Percentiles rank a stretch among this genome's conserved stretches.
These are phyloP conservation scores for Clavispora fructus DNA, from an alignment of 805 yeast species.

Conservation along the genomic window DNA sequence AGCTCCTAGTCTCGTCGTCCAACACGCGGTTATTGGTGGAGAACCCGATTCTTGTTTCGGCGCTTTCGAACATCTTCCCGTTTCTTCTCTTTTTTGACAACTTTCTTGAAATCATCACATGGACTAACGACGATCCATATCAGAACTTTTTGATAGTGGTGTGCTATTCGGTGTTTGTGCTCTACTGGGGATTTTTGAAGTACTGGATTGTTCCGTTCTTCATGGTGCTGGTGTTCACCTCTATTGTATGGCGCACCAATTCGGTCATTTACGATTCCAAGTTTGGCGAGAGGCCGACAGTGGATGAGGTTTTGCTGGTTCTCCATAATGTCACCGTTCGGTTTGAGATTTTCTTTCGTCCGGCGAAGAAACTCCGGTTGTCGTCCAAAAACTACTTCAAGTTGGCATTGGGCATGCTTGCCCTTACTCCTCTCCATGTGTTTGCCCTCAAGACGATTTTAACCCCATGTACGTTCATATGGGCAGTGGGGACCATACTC, in stretches of 20 bases:
- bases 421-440: constrained; percentile 43
- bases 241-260: constrained; percentile 41
- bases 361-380: constrained; percentile 29
- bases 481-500: constrained; percentile 32
- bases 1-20: constrained; percentile 23
- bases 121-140: constrained; percentile 52
- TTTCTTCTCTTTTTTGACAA: constrained; percentile 41
- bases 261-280: constrained; percentile 38
- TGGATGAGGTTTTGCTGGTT: constrained; percentile 47
- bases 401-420: constrained; percentile 23
- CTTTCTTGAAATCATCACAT: constrained; percentile 42
- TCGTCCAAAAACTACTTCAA: constrained; percentile 21
- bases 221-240: constrained; percentile 31
- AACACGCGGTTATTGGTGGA: constrained; percentile 33
- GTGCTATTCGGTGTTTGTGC: constrained; percentile 31
- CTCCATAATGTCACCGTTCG: constrained; percentile 43
- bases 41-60: constrained; percentile 42
- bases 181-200: constrained; percentile 37
- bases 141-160: constrained; percentile 40
- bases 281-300: constrained; percentile 43
- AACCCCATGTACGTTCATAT: constrained; percentile 27
- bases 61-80: constrained; percentile 45
- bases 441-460: constrained; percentile 28
- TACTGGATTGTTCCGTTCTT: constrained; percentile 36
- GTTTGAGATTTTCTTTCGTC: constrained; percentile 35